Evolutionary conservation across 495 filamentous ascomycete species (phyloP).

Genomic region (Penicillium cinerascens): DNA sequence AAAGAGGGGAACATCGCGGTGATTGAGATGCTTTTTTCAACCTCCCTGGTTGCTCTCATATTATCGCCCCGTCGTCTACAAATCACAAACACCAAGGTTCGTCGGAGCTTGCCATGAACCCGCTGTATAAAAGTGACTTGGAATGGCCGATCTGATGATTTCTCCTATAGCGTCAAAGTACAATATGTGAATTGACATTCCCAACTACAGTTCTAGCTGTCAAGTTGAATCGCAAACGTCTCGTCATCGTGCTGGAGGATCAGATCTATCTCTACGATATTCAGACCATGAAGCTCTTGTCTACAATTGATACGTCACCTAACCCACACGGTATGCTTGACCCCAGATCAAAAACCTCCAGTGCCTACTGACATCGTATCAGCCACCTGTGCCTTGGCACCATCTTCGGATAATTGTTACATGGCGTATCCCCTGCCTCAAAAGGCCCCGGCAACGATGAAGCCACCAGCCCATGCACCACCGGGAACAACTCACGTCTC

Average conservation of each 20-base stretch:
- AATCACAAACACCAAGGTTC: slow-evolving; percentile 95
- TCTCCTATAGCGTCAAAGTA: slow-evolving; percentile 69
- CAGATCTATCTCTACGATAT: slow-evolving; percentile 98
- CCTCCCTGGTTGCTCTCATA: slow-evolving; percentile 91
- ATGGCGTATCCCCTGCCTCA: slow-evolving; percentile 89
- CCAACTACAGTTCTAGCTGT: slow-evolving; percentile 91
- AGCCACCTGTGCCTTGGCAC: slow-evolving; percentile 90
- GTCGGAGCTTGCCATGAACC: slow-evolving; percentile 18
- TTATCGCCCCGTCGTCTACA: slow-evolving; percentile 84
- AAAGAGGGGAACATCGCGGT: slow-evolving; percentile 90
- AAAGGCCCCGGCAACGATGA: slow-evolving; percentile 64
- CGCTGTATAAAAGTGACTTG: background rate
- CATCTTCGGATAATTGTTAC: slow-evolving; percentile 92
- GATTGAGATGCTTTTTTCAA: slow-evolving; percentile 98
- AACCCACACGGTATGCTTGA: slow-evolving; percentile 72
- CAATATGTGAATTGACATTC: slow-evolving; percentile 98
- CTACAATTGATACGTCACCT: slow-evolving; percentile 87
- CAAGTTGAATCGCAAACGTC: slow-evolving; percentile 86
- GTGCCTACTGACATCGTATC: slow-evolving; percentile 9
- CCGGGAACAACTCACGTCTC: slow-evolving; percentile 68
- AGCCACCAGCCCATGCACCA: slow-evolving; percentile 78
- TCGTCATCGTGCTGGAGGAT: slow-evolving; percentile 89
- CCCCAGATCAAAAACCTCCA: background rate
- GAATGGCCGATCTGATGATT: slow-evolving; percentile 3
- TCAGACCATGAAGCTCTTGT: slow-evolving; percentile 90